Base-by-base conservation (phyloP, 345 rosid genomes). In the Schrenkiella parvula region DNA sequence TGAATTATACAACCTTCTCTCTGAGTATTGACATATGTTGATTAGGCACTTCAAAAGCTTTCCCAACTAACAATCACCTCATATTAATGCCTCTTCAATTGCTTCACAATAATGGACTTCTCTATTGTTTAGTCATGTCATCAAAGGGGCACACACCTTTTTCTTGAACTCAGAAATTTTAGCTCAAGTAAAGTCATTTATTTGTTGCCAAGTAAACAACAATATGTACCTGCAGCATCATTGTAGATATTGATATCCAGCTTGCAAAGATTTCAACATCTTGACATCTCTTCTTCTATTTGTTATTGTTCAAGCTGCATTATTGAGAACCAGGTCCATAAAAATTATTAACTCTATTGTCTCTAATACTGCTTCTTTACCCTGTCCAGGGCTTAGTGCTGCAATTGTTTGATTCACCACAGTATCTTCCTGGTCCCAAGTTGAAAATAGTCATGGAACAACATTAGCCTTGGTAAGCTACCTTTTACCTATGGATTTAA, bases 31-130 rank as follows among this genome's bases (percentile, higher is more conserved):
- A 54, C 66, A 50, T 76, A 52, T 78, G 77, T 65, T 85, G 92
- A 87, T 48, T 85, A 85, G 68, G 87, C 82, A 44, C 84, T 93
- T 77, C 89, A 84, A 57, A 78, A 78, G 82, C 85, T 87, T 81
- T 58, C 89, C 74, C 92, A 89, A 59, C 89, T 86, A 72, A 80
- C 84, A 1, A 88, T 87, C 76, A 85, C 87, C 13, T 90, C 97
- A 15, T 84, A 81, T 76, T 84, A 13, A 86, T 46, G 84, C 88
- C 64, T 82, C 95, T 55, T 84, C 91, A 43, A 87, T 87, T 78
- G 92, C 86, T 31, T 86, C 97, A 50, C 89, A 90, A 79, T 84
- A 89, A 79, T 84, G 90, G 77, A 79, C 85, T 79, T 89, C 89
- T 38, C 78, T 84, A 37, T 66, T 86, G 65, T 80, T 85, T 12